A percentile compares a stretch with the other conserved stretches of the same genome.
phyloP scores from a whole-genome alignment of 2,329 filamentous ascomycete genomes.

The Colletotrichum sp. region DNA sequence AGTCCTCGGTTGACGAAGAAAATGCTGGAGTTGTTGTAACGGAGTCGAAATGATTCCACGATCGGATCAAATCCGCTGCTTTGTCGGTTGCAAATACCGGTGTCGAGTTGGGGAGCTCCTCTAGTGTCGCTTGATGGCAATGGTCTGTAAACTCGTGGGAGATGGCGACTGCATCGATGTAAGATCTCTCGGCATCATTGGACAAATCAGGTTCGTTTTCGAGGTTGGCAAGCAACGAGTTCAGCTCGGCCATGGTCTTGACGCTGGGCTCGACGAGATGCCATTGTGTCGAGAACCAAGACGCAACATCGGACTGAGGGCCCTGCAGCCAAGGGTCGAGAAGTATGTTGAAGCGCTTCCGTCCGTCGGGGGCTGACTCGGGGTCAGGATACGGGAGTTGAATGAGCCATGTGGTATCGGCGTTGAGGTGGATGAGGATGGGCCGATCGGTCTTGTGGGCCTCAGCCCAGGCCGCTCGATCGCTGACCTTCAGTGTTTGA shows the following conservation, averaged over 20 bases:
- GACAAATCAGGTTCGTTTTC: conserved; percentile 38
- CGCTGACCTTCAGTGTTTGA: not conserved
- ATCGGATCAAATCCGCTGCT: conserved; percentile 59
- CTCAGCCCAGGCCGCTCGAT: not conserved
- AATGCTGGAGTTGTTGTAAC: conserved; percentile 58
- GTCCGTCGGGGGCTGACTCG: conserved; percentile 43
- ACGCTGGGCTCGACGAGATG: conserved; percentile 61
- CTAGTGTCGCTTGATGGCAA: conserved; percentile 66
- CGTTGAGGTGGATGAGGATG: conserved; percentile 69
- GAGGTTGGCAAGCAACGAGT: conserved; percentile 53
- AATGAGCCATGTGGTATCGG: conserved; percentile 72
- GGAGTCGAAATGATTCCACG: conserved; percentile 64
- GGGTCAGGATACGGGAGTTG: conserved; percentile 61
- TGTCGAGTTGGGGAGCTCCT: conserved; percentile 56
- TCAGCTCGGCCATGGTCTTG: conserved; percentile 59
- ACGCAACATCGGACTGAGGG: conserved; percentile 65
- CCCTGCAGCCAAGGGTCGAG: conserved; percentile 71
- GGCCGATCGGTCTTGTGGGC: conserved; percentile 27
- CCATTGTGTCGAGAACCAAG: conserved; percentile 71
- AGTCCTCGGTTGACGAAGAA: conserved; percentile 26
- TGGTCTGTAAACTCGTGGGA: conserved; percentile 74
- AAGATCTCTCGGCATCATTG: conserved; percentile 28
- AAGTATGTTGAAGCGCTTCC: conserved; percentile 66
- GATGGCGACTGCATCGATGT: conserved; percentile 64
- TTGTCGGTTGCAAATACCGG: conserved; percentile 66